A percentile compares a stretch with the other conserved stretches of the same genome.
These are phyloP conservation scores for Warburgia ugandensis DNA, from an alignment of 164 flowering plant genomes.

Conservation along the genomic window DNA sequence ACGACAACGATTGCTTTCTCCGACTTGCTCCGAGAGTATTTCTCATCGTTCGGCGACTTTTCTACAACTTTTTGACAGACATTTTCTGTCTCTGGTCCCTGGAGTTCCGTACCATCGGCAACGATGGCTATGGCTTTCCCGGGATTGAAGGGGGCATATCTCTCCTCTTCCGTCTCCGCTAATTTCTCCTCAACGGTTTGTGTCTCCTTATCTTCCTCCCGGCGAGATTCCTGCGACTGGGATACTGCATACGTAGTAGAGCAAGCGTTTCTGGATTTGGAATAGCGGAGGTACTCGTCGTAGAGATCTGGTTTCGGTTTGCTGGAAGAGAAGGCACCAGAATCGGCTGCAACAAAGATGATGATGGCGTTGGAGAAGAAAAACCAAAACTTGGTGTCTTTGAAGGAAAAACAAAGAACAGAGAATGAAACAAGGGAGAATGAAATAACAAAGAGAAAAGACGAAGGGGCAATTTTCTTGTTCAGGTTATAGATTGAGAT, in stretches of 20 bases:
- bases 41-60: background rate
- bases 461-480: constrained; percentile 27
- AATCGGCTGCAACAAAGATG: constrained; percentile 44
- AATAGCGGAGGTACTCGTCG: constrained; percentile 20
- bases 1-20: constrained; percentile 9
- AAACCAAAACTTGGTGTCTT: constrained; percentile 57
- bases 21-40: constrained; percentile 15
- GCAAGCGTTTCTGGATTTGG: constrained; percentile 7
- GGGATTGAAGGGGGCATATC: background rate
- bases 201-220: constrained; percentile 5
- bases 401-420: constrained; percentile 21
- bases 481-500: constrained; percentile 3
- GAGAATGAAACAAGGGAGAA: constrained; percentile 16
- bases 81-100: background rate
- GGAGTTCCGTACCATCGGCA: background rate
- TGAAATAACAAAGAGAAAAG: constrained; percentile 30
- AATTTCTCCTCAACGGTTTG: background rate
- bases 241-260: background rate
- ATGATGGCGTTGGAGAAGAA: constrained; percentile 53
- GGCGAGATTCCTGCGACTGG: constrained; percentile 3
- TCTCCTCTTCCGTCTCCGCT: too few species aligned
- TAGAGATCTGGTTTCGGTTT: constrained; percentile 18
- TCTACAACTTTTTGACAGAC: background rate
- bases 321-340: constrained; percentile 38
- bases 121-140: background rate